Evolutionary conservation across 2,329 filamentous ascomycete genomes (phyloP), one percentile per base, ranked within the genome.

Genomic region (Colletotrichum sp.): DNA sequence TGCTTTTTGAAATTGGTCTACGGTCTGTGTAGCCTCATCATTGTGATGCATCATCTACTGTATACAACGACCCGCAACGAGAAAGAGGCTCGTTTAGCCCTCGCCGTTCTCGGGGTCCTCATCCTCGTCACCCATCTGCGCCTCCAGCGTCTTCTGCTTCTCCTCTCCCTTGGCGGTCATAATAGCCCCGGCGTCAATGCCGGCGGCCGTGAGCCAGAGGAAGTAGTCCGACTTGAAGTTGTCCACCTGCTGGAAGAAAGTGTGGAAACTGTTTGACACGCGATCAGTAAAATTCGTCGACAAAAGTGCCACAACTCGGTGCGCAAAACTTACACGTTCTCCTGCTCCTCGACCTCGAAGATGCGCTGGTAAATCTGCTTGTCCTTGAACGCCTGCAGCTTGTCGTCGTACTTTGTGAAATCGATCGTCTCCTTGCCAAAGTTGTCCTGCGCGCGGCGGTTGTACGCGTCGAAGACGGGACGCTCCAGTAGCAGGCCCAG

Each of bases 381-480:
- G 82, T 98, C 93, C 87, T 99, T 99, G 86, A 99, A 99, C 75
- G 93, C 94, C 78, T 94, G 90, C 79, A 99, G 95, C 84, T 95
- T 91, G 64, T 92, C 91, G 75, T 96, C 92, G 80, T 93, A 96
- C 77, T 93, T 94, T 64, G 88, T 88, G 83, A 98, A 99, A 80
- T 96, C 92, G 74, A 99, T 93, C 28, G 90, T 89, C 66, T 94
- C 90, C 71, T 92, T 91, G 8, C 90, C 91, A 58, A 93, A 90
- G 70, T 91, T 90, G 43, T 89, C 88, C 9, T 89, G 89, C 1
- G 94, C 93, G 78, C 93, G 92, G 71, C 90, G 90, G 84, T 98
- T 99, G 86, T 98, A 99, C 66, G 88, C 93, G 77, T 96, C 93
- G 82, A 99, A 99, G 0, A 99, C 94, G 3, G 97, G 97, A 2